Base-by-base conservation (phyloP, 2,329 filamentous ascomycete species). In the Colletotrichum sp. region DNA sequence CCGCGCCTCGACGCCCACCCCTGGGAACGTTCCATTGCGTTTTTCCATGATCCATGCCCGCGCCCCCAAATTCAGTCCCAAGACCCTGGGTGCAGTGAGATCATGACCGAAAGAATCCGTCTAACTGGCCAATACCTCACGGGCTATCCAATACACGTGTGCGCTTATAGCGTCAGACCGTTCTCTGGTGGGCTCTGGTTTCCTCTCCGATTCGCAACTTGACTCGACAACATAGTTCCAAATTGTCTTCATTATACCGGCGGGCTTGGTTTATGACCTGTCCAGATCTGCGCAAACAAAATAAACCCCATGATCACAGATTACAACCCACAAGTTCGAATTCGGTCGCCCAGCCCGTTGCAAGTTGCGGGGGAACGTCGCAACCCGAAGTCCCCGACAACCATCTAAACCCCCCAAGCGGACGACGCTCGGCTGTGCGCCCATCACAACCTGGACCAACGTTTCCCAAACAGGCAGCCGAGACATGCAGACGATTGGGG, bases 281-380 rank as follows among this genome's bases (percentile, higher is more conserved):
- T 28, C 52, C 15, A 16, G 26, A 30, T 64, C 30, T 65, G 44
- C 26, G 16, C 67, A 16, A 12, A 32, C 62, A 9, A 16, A 15
- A 39, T 16, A 32, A 28, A 72, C 52, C 55, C 52, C 32, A 68
- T 21, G 36, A 62, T 36, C 52, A 55, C 18, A 44, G 18, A 32
- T 10, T 10, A 34, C 64, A 39, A 57, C 36, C n/a, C 39, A n/a
- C 34, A 26, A 63, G 18, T 16, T 65, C 62, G 10, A 63, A 72
- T 57, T 34, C 26, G 63, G 69, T n/a, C 21, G 15, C 32, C 55
- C 18, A 62, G 67, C 26, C 72, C 72, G 67, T 34, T 12, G n/a
- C 30, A 49, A 60, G 60, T 74, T 64, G 71, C 66, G 71, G 57
- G 39, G 64, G 44, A 34, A 49, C 32, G 63, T 72, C 49, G 72